A percentile compares a stretch with the other conserved stretches of the same genome.
phyloP scores from a whole-genome alignment of 1,139 yeast species.

The Geotrichum aggregatum region DNA sequence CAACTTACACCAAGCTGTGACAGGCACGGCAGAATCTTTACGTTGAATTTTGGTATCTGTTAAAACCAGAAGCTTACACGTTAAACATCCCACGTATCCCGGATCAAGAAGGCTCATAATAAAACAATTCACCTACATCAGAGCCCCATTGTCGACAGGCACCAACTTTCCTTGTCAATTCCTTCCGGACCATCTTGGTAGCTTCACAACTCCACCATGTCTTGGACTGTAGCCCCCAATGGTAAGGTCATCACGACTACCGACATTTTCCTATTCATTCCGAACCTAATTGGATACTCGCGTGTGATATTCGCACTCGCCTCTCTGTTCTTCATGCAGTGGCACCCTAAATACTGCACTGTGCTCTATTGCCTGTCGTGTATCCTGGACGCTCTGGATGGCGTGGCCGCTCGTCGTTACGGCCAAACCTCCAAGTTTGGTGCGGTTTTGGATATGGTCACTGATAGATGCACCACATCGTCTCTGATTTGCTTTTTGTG shows the following conservation, averaged over 20 bases:
- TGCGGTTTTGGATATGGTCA: conserved; percentile 97
- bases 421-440: conserved; percentile 91
- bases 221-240: conserved; percentile 22
- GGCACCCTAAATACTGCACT: conserved; percentile 76
- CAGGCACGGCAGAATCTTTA: too few relatives aligned
- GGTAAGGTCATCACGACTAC: conserved; percentile 36
- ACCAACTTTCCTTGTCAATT: neutral
- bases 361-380: conserved; percentile 82
- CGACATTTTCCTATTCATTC: conserved; percentile 72
- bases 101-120: neutral
- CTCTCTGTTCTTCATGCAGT: conserved; percentile 75
- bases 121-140: neutral
- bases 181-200: neutral
- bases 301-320: conserved; percentile 77
- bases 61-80: neutral
- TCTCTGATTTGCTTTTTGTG: conserved; percentile 82
- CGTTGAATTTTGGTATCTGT: neutral
- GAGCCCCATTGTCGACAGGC: neutral
- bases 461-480: conserved; percentile 95
- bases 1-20: too few relatives aligned
- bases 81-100: neutral
- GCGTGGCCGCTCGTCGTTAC: conserved; percentile 86
- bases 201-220: conserved; percentile 7
- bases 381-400: conserved; percentile 92
- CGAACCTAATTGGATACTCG: conserved; percentile 85